A percentile compares a stretch with the other conserved stretches of the same genome.
phyloP scores from a whole-genome alignment of 2,329 filamentous ascomycete species.

The Trichoderma sp. region DNA sequence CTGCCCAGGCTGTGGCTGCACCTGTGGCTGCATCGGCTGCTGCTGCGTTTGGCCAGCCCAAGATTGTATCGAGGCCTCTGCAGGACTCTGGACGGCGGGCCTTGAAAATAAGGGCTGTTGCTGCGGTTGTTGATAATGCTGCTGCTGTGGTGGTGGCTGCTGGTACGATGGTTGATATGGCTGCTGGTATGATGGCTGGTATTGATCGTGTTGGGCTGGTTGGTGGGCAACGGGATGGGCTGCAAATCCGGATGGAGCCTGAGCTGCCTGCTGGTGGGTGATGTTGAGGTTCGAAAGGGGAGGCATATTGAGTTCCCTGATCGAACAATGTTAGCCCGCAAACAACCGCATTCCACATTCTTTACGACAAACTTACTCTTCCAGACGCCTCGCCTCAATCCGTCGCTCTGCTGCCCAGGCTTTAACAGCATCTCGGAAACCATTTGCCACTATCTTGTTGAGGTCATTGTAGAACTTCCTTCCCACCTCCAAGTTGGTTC shows the following conservation, averaged over 20 bases:
- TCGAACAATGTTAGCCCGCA: slow-evolving; percentile 13
- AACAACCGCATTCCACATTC: background rate
- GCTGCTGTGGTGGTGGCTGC: slow-evolving; percentile 15
- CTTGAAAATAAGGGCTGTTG: slow-evolving; percentile 27
- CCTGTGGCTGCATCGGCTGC: slow-evolving; percentile 46
- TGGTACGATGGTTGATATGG: background rate
- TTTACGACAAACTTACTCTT: slow-evolving; percentile 55
- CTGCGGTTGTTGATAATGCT: slow-evolving; percentile 26
- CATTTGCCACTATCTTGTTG: slow-evolving; percentile 73
- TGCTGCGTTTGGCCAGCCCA: slow-evolving; percentile 56
- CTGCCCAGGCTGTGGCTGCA: slow-evolving; percentile 44
- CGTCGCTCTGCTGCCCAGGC: slow-evolving; percentile 78
- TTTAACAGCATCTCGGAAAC: slow-evolving; percentile 75
- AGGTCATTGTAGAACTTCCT: slow-evolving; percentile 97
- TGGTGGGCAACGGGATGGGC: slow-evolving; percentile 11
- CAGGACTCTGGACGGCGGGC: slow-evolving; percentile 29
- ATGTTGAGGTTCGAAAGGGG: slow-evolving; percentile 45
- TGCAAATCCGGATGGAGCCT: slow-evolving; percentile 42
- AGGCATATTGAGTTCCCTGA: slow-evolving; percentile 52
- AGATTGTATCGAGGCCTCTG: slow-evolving; percentile 56
- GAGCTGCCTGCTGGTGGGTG: slow-evolving; percentile 30
- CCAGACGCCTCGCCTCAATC: slow-evolving; percentile 74
- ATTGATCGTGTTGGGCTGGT: slow-evolving; percentile 3
- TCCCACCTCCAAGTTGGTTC: slow-evolving; percentile 85
- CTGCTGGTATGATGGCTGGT: slow-evolving; percentile 9